Evolutionary conservation across 139 green algal species (phyloP), one percentile per base, ranked within the genome.

Genomic region (Yamagishiella unicocca): DNA sequence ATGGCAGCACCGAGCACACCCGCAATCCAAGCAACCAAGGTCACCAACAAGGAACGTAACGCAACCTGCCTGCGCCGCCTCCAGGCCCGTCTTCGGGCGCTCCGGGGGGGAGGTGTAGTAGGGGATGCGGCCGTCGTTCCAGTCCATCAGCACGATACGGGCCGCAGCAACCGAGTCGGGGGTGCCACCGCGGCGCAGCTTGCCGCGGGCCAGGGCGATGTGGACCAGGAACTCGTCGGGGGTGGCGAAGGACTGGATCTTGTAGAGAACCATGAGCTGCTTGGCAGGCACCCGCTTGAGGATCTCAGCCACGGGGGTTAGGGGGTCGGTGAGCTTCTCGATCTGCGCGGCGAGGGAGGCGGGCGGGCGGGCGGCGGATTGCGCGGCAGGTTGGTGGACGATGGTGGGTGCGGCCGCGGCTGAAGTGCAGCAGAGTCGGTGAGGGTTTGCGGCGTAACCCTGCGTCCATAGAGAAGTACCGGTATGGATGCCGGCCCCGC

Each of bases 261-360:
- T 97, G 94, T 99, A 99, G 67, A 98, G 74, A 27, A 82, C 46
- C 96, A 99, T 99, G 43, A 99, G 95, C 88, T 96, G 91, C 89
- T 96, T 95, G 37, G 82, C 73, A 2, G 95, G 94, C 84, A 96
- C 98, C 24, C 98, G 94, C 86, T 92, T 88, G 58, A 99, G 89
- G 79, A 99, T 97, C 89, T 98, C 95, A 7, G 88, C 73, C 37
- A 98, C 92, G 21, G 96, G 94, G 0, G 71, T 67, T 0, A 90
- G 37, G 19, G 96, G 95, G 87, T 98, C 96, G 50, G 50, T 17
- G 50, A 25, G 50, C 50, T 25, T 58, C 50, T 58, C 50, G 12
- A 58, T 58, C 50, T 17, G 50, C 50, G 50, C 50, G n/a, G 6
- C 31, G 12, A 31, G 4, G n/a, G 74, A 12, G 46, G 74, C 50